These are phyloP conservation scores for Monilinia fructicola DNA, from an alignment of 2,329 filamentous ascomycete species.

Conservation along the genomic window DNA sequence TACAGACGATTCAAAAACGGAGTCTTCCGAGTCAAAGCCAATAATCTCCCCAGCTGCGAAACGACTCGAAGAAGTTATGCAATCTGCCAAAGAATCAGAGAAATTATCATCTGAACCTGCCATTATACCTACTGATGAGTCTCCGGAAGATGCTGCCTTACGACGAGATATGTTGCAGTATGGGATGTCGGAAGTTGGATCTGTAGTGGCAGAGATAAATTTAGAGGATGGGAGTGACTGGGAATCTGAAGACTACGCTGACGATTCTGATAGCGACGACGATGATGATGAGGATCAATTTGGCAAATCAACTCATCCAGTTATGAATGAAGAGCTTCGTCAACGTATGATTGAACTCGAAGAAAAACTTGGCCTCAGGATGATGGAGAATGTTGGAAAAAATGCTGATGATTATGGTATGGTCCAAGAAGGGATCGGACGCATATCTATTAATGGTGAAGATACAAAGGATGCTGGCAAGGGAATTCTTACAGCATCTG, in stretches of 20 bases:
- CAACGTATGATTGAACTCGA: slow-evolving; percentile 84
- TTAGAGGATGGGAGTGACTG: slow-evolving; percentile 68
- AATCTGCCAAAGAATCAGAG: slow-evolving; percentile 56
- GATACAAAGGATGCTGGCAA: slow-evolving; percentile 10
- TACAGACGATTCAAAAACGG: slow-evolving; percentile 57
- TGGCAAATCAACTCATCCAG: slow-evolving; percentile 67
- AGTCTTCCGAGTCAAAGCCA: slow-evolving; percentile 27
- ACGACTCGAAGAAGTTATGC: slow-evolving; percentile 57
- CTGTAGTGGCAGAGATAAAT: slow-evolving; percentile 88
- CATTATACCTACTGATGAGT: slow-evolving; percentile 71
- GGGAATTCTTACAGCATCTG: background rate
- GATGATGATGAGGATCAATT: slow-evolving; percentile 66
- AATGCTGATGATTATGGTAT: slow-evolving; percentile 40
- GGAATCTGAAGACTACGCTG: slow-evolving; percentile 53
- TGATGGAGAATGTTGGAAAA: slow-evolving; percentile 56
- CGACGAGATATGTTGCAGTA: slow-evolving; percentile 90
- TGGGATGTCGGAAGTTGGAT: slow-evolving; percentile 80
- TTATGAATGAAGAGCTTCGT: slow-evolving; percentile 70
- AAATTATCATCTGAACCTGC: slow-evolving; percentile 43
- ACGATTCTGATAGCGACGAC: slow-evolving; percentile 53
- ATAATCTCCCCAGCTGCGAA: slow-evolving; percentile 36
- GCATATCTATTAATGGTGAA: slow-evolving; percentile 50
- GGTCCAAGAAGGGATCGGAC: slow-evolving; percentile 56
- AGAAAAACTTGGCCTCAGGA: slow-evolving; percentile 63
- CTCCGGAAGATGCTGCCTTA: slow-evolving; percentile 74